These are phyloP conservation scores for Aspergillus phoenicis DNA, from an alignment of 2,329 filamentous ascomycete species.

Conservation along the genomic window DNA sequence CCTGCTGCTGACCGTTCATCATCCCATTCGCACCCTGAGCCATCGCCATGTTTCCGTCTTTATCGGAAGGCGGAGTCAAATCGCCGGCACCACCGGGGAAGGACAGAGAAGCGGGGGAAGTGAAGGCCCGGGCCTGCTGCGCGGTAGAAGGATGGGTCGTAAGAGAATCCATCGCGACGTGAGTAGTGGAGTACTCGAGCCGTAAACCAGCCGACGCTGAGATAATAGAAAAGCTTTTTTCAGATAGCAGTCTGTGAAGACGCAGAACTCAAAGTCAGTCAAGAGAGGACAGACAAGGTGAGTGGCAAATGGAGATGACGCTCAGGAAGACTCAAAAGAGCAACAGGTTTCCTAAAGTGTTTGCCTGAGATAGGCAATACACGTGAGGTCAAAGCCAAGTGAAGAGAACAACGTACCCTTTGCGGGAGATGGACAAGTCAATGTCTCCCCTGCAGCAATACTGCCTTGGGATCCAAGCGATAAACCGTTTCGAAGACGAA, in stretches of 20 bases:
- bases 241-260: conserved; percentile 33
- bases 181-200: conserved; percentile 30
- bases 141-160: conserved; percentile 91
- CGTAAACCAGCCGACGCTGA: conserved; percentile 29
- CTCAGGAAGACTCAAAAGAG: not conserved
- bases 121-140: conserved; percentile 93
- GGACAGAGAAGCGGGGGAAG: conserved; percentile 85
- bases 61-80: conserved; percentile 75
- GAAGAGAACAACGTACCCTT: conserved; percentile 50
- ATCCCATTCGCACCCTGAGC: conserved; percentile 51
- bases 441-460: conserved; percentile 76
- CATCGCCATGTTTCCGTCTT: conserved; percentile 59
- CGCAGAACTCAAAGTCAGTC: conserved; percentile 13
- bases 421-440: conserved; percentile 94
- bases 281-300: conserved; percentile 7
- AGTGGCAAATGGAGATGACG: conserved; percentile 1
- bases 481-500: not conserved
- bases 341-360: conserved; percentile 8
- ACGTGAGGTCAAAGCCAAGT: conserved; percentile 1
- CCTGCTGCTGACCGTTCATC: conserved; percentile 58
- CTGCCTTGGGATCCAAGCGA: conserved; percentile 21
- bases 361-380: conserved; percentile 7
- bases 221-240: conserved; percentile 16
- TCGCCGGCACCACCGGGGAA: conserved; percentile 85
- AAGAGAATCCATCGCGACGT: conserved; percentile 75